Base-by-base conservation (phyloP, 352 stramenopile genomes). In the Albugo laibachii region DNA sequence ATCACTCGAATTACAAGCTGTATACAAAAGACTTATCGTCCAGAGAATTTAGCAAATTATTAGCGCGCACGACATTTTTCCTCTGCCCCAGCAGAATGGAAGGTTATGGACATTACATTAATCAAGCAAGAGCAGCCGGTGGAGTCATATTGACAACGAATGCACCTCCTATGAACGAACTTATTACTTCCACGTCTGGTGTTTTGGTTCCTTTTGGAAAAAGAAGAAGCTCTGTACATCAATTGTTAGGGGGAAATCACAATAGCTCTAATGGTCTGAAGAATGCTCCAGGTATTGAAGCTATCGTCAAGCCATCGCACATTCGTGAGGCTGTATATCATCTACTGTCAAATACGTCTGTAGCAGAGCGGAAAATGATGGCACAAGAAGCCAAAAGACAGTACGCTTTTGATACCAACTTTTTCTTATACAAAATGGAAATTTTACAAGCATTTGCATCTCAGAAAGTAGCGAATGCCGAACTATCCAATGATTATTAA, bases 41-140 rank as follows among this genome's bases (percentile, higher is more conserved):
- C 5, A 36, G 54, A 21, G 54, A 58, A 6, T 83, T 78, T 47
- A 65, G 71, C 21, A 59, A 63, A 21, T 51, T 78, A 53, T 58
- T 83, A 47, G 63, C 63, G 1, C 57, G 80, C 21, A 47, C 62
- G 2, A 47, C 63, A n/a, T 72, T 67, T 43, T 74, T 81, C 40
- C 52, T 83, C 51, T 83, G 71, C 41, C 58, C 71, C 19, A 83
- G 71, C 44, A 16, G 56, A n/a, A 56, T 66, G 45, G 71, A 83
- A 52, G 68, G 71, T 10, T 83, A 74, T 39, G 70, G 69, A 11
- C 69, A 79, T 54, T 82, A 82, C 51, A 79, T 79, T 47, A 82
- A 82, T 55, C 69, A 82, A 27, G 69, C 66, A n/a, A 62, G 69
- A 6, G 62, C 66, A 11, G 59, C 56, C 12, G 56, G 62, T 10